phyloP scores from a whole-genome alignment of 176 grass and related monocot genomes.

The Coix lacrymajobi region DNA sequence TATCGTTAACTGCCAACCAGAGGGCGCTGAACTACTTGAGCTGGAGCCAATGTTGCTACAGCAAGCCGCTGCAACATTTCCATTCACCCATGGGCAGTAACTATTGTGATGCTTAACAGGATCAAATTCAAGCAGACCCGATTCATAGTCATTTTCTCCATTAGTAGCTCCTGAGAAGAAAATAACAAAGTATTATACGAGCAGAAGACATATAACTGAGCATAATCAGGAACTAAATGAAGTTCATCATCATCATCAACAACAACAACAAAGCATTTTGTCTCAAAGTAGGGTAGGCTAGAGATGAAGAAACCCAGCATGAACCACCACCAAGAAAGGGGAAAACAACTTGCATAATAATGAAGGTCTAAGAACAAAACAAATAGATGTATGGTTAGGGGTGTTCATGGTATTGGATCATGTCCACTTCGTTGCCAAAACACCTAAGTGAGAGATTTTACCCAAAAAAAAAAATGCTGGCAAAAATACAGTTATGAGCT shows the following conservation, averaged over 20 bases:
- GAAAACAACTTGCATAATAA: not conserved
- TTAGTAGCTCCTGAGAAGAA: constrained; percentile 61
- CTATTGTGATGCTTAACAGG: constrained; percentile 91
- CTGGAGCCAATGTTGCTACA: constrained; percentile 49
- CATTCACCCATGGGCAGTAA: constrained; percentile 95
- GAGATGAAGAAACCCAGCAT: not conserved
- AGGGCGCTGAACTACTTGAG: constrained; percentile 50
- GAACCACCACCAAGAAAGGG: not conserved
- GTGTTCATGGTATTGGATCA: not conserved
- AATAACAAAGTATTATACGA: constrained; percentile 19
- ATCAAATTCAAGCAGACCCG: constrained; percentile 70
- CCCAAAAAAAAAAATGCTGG: not conserved
- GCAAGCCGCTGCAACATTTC: constrained; percentile 75
- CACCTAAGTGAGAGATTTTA: not conserved
- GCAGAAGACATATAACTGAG: not conserved
- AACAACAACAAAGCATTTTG: not conserved
- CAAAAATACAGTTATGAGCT: not conserved
- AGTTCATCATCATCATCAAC: not conserved
- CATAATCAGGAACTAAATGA: not conserved
- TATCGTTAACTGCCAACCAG: constrained; percentile 86
- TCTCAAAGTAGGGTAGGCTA: not conserved
- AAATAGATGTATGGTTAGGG: not conserved
- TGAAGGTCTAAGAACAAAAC: not conserved
- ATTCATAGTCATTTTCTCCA: constrained; percentile 85
- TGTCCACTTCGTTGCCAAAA: not conserved